Evolutionary conservation across 2,329 filamentous ascomycete species (phyloP), one percentile per base, ranked within the genome.

Genomic region (Rhynchosporium secalis): DNA sequence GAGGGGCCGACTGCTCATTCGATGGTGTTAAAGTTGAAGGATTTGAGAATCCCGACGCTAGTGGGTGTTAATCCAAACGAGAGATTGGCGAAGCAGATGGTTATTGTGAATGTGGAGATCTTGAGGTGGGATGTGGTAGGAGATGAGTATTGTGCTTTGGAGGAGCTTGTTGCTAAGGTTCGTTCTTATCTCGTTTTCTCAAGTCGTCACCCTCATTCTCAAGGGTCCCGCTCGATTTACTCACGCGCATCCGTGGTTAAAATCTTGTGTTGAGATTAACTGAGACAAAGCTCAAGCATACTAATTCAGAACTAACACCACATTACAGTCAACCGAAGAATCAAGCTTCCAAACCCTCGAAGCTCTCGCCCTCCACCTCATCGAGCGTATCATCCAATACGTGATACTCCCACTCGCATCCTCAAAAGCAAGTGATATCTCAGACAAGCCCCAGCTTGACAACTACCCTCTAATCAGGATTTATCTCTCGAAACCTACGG

Each of bases 61-160:
- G 84, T 93, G 52, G 90, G 90, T 0, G 83, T 93, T 33, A 92
- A 93, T 70, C 74, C 78, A 28, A 89, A 92, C 69, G 90, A 93
- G 79, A 78, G 90, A 65, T 66, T 76, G 41, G 81, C 80, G 3
- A 89, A 85, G 75, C 89, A 92, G 76, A 81, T 88, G 57, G 81
- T 91, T 1, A 76, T 88, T 15, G 80, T 84, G 9, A 87, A 83
- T 61, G 73, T 91, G 10, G 83, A 84, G 73, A 76, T 91, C 56
- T 86, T 90, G 43, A 54, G n/a, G 8, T 73, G 68, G 65, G 31
- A 48, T 28, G 46, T 47, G 8, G 81, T 51, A 72, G 73, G 75
- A 26, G 84, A 91, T 72, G 74, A 77, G 20, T 85, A 86, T 71
- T 73, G 76, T 5, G 73, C 78, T 7, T 71, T 91, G 4, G 89